phyloP scores from a whole-genome alignment of 345 rosid species.

The Citrus sinensis region DNA sequence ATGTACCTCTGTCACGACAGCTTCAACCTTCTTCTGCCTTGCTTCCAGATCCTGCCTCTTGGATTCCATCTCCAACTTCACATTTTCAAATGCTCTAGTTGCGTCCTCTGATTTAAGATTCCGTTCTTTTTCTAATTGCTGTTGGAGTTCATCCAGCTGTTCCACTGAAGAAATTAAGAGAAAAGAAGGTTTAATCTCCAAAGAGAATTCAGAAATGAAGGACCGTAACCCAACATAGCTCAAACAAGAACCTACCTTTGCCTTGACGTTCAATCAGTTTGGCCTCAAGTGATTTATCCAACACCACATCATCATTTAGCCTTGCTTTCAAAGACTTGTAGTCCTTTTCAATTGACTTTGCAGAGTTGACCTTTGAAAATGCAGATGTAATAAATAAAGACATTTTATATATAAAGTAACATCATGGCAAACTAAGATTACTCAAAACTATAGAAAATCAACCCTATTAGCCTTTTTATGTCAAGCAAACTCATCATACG shows the following conservation, averaged over 20 bases:
- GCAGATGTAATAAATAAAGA: slow-evolving; percentile 5
- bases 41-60: slow-evolving; percentile 59
- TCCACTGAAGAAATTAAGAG: slow-evolving; percentile 41
- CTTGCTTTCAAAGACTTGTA: slow-evolving; percentile 61
- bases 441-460: neutral
- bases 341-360: slow-evolving; percentile 81
- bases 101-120: slow-evolving; percentile 50
- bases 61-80: slow-evolving; percentile 59
- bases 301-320: slow-evolving; percentile 59
- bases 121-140: slow-evolving; percentile 60
- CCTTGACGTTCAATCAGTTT: slow-evolving; percentile 64
- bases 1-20: slow-evolving; percentile 63
- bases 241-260: slow-evolving; percentile 46
- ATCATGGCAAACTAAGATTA: neutral
- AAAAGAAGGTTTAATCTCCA: neutral
- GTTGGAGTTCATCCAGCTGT: slow-evolving; percentile 50
- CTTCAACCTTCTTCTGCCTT: slow-evolving; percentile 73
- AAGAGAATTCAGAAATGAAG: neutral
- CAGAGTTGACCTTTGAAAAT: slow-evolving; percentile 55
- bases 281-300: slow-evolving; percentile 70
- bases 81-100: slow-evolving; percentile 37
- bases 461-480: neutral
- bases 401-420: neutral
- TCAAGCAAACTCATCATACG: neutral
- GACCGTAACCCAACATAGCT: neutral